Conservation (phyloP, 176 grass and related monocot genomes). For the Miscanthus lutarioriparius region DNA sequence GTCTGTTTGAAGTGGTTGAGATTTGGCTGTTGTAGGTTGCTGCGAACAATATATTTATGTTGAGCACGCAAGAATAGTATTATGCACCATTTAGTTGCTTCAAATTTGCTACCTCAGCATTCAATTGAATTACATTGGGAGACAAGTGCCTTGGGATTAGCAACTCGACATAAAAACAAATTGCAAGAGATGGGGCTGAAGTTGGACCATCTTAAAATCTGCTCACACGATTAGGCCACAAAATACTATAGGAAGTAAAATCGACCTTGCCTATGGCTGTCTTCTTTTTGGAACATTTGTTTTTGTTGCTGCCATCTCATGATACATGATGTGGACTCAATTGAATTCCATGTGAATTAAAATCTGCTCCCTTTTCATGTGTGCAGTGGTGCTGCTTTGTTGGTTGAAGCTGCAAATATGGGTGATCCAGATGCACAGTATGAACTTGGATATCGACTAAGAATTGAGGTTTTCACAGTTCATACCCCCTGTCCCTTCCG, state of each 20-base stretch:
- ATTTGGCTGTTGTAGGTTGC: conserved; percentile 1
- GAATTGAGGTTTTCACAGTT: conserved; percentile 65
- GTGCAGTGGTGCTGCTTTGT: conserved; percentile 81
- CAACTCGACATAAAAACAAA: background rate
- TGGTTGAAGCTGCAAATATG: conserved; percentile 95
- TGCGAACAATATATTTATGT: conserved; percentile 2
- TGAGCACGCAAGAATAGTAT: background rate
- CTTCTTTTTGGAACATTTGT: conserved; percentile 5
- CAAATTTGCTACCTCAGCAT: background rate
- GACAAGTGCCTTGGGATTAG: background rate
- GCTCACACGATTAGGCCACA: background rate
- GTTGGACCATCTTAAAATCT: background rate
- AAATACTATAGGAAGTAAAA: conserved; percentile 19
- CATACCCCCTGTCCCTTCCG: background rate
- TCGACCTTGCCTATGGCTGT: background rate
- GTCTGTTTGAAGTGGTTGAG: background rate
- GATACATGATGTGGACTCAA: background rate
- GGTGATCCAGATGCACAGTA: conserved; percentile 94
- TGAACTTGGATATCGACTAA: conserved; percentile 84
- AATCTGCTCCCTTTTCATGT: conserved; percentile 8
- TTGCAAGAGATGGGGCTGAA: background rate
- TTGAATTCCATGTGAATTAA: conserved; percentile 31
- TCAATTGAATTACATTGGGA: background rate
- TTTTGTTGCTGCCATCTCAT: background rate
- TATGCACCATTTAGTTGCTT: background rate